Percentiles rank a stretch among this genome's conserved stretches.
Conservation (phyloP, 2,329 filamentous ascomycete genomes). For the Ophiostoma ips region DNA sequence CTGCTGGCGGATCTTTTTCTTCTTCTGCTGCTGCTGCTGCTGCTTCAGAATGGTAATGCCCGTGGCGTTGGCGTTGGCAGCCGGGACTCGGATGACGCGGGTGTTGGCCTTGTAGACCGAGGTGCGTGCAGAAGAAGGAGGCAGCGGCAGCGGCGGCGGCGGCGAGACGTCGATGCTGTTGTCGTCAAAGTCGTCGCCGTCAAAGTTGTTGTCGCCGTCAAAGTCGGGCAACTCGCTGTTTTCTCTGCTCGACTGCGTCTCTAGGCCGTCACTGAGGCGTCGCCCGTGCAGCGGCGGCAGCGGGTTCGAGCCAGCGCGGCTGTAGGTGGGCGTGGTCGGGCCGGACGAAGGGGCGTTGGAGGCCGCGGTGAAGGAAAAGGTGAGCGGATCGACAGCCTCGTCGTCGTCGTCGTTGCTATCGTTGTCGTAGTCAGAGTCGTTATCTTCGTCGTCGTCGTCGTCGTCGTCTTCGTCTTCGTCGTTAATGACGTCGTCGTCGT, state of each 20-base stretch:
- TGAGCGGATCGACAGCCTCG: conserved; percentile 28
- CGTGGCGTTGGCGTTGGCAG: neutral
- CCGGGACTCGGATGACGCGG: neutral
- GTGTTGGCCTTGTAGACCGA: conserved; percentile 2
- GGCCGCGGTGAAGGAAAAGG: conserved; percentile 36
- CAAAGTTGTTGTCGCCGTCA: neutral
- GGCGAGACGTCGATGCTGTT: neutral
- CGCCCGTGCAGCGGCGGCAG: conserved; percentile 15
- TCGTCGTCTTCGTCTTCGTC: neutral
- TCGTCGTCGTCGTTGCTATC: neutral
- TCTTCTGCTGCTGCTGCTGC: neutral
- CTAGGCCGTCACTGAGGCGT: neutral
- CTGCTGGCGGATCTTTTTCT: neutral
- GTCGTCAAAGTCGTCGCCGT: neutral
- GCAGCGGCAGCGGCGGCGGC: neutral
- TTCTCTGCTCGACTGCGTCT: neutral
- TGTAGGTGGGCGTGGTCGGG: conserved; percentile 27
- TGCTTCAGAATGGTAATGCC: neutral
- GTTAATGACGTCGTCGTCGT: conserved; percentile 13
- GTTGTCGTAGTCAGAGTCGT: conserved; percentile 17
- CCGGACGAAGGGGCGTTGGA: conserved; percentile 23
- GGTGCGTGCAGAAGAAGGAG: neutral
- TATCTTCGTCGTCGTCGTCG: conserved; percentile 20
- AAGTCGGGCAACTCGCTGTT: conserved; percentile 5
- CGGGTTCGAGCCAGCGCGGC: conserved; percentile 25